These are phyloP conservation scores for Chalciporus piperatoides DNA, from an alignment of 1,284 basidiomycete species.

Conservation along the genomic window DNA sequence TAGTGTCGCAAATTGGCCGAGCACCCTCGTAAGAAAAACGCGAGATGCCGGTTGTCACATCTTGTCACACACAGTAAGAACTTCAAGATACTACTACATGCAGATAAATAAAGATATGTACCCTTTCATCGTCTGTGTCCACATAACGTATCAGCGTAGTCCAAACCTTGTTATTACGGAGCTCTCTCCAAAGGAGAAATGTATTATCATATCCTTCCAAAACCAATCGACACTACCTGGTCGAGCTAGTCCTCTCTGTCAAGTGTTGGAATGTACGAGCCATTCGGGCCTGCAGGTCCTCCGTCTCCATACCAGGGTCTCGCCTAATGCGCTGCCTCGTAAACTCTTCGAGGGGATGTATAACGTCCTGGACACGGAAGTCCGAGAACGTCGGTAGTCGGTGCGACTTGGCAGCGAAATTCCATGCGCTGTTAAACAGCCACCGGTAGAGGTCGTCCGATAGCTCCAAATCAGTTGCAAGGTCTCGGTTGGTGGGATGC, in stretches of 20 bases:
- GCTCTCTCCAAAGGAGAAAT: background rate
- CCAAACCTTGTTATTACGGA: no score
- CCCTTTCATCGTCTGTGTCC: background rate
- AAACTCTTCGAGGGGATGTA: background rate
- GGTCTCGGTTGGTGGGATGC: background rate
- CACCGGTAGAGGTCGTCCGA: constrained; percentile 4
- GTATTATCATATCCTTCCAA: background rate
- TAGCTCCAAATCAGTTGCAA: background rate
- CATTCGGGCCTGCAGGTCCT: background rate
- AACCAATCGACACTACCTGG: background rate
- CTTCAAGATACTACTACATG: no score
- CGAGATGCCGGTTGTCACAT: constrained; percentile 7
- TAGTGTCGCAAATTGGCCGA: constrained; percentile 4
- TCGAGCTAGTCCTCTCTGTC: background rate
- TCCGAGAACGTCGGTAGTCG: background rate
- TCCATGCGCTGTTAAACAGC: constrained; percentile 8
- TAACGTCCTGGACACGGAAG: constrained; percentile 1
- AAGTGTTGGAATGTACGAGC: constrained; percentile 1
- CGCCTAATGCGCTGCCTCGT: background rate
- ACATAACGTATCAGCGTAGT: background rate
- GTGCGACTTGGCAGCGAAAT: constrained; percentile 1
- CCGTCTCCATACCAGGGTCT: constrained; percentile 1
- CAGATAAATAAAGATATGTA: background rate
- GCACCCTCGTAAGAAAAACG: background rate
- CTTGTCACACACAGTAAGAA: no score